A percentile compares a stretch with the other conserved stretches of the same genome.
Evolutionary conservation across 1,139 yeast species (phyloP).

Genomic region (Hansenula sp.): DNA sequence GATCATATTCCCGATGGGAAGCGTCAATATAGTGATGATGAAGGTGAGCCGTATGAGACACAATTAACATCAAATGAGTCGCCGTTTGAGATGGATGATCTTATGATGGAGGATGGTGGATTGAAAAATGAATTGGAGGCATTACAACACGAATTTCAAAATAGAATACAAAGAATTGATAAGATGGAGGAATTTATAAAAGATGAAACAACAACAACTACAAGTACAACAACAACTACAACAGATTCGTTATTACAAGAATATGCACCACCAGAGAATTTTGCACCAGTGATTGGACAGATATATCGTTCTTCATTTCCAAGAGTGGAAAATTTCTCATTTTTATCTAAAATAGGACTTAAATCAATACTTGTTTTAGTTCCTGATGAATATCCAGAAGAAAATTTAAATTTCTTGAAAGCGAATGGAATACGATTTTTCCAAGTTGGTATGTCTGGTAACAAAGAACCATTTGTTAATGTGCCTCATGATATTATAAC

Average conservation of each 20-base stretch:
- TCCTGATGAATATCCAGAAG: slow-evolving; percentile 87
- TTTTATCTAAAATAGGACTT: slow-evolving; percentile 55
- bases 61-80: background rate
- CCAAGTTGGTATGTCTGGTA: slow-evolving; percentile 93
- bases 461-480: slow-evolving; percentile 91
- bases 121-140: background rate
- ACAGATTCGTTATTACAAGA: slow-evolving; percentile 2
- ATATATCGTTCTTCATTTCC: slow-evolving; percentile 92
- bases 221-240: background rate
- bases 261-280: slow-evolving; percentile 82
- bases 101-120: background rate
- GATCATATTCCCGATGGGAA: background rate
- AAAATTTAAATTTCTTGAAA: slow-evolving; percentile 60
- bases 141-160: slow-evolving; percentile 1
- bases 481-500: slow-evolving; percentile 74
- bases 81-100: slow-evolving; percentile 2
- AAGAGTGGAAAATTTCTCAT: slow-evolving; percentile 71
- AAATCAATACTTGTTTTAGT: slow-evolving; percentile 79
- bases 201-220: background rate
- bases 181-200: background rate
- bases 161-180: background rate
- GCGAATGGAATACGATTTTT: slow-evolving; percentile 62
- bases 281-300: slow-evolving; percentile 73
- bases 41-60: background rate
- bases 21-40: background rate